Percentiles rank a stretch among this genome's conserved stretches.
These are phyloP conservation scores for Epichloe uncinata DNA, from an alignment of 2,329 filamentous ascomycete genomes.

Conservation along the genomic window DNA sequence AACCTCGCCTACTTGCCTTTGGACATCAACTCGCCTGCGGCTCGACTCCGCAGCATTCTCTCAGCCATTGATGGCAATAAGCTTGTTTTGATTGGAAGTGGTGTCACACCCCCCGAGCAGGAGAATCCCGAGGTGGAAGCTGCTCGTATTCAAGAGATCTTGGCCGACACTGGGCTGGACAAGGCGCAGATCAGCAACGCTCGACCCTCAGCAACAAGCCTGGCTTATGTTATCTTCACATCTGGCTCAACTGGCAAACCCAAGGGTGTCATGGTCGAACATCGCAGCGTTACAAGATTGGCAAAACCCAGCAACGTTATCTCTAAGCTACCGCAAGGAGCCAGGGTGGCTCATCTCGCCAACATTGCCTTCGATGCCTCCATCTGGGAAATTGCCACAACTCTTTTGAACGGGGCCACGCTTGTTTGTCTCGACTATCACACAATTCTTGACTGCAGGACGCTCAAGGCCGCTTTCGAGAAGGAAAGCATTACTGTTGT, in stretches of 20 bases:
- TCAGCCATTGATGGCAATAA: conserved; percentile 2
- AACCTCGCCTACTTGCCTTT: conserved; percentile 14
- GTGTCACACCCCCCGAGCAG: not conserved
- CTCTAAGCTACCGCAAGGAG: not conserved
- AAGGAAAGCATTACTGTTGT: too few species aligned
- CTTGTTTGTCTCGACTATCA: not conserved
- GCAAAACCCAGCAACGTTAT: not conserved
- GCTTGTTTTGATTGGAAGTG: conserved; percentile 4
- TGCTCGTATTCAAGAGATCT: not conserved
- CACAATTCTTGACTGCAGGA: too few species aligned
- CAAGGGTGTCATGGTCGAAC: not conserved
- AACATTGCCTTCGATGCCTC: conserved; percentile 9
- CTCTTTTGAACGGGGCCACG: too few species aligned
- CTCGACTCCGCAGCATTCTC: conserved; percentile 6
- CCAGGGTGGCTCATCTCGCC: conserved; percentile 2
- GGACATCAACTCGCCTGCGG: conserved; percentile 9
- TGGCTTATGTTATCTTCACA: conserved; percentile 1
- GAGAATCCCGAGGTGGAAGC: not conserved
- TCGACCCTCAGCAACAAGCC: not conserved
- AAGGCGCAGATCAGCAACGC: not conserved
- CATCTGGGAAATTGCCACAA: conserved; percentile 3
- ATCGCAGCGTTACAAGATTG: not conserved
- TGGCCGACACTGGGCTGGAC: not conserved
- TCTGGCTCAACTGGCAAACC: conserved; percentile 1
- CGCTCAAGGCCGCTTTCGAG: too few species aligned